A percentile compares a stretch with the other conserved stretches of the same genome.
phyloP scores from a whole-genome alignment of 352 stramenopile species.

The Phytophthora hibernalis region DNA sequence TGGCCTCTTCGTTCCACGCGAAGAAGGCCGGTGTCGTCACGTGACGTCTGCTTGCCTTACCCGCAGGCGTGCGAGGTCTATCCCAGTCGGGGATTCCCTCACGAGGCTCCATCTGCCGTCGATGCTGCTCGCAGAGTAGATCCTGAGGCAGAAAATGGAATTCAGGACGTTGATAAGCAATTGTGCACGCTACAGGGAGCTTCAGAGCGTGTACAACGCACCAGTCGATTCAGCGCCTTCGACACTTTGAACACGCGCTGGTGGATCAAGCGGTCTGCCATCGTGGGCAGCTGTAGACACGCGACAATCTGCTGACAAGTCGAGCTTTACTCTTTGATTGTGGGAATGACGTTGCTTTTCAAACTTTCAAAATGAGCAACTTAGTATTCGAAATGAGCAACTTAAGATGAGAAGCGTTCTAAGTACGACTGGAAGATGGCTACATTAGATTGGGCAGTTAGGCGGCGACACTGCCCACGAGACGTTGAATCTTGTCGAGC shows the following conservation, averaged over 20 bases:
- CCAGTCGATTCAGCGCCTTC: constrained; percentile 51
- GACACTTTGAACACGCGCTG: constrained; percentile 69
- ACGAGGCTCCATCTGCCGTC: constrained; percentile 50
- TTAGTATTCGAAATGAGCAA: not conserved
- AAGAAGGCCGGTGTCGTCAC: constrained; percentile 51
- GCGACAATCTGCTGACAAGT: not conserved
- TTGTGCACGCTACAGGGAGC: not conserved
- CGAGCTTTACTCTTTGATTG: constrained; percentile 3
- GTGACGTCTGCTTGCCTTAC: constrained; percentile 36
- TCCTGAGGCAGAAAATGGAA: constrained; percentile 28
- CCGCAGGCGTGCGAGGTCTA: constrained; percentile 41
- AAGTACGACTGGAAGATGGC: constrained; percentile 21
- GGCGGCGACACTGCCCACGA: constrained; percentile 12
- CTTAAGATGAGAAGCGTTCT: not conserved
- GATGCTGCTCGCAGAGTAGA: constrained; percentile 63
- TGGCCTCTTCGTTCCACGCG: constrained; percentile 50
- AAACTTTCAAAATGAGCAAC: constrained; percentile 25
- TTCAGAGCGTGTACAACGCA: constrained; percentile 22
- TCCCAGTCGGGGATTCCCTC: constrained; percentile 60
- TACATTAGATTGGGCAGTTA: constrained; percentile 6
- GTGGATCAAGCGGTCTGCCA: constrained; percentile 35
- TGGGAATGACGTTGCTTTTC: constrained; percentile 16
- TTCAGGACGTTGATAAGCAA: constrained; percentile 5
- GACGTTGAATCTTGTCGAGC: constrained; percentile 59
- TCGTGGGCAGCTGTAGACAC: constrained; percentile 14